phyloP scores from a whole-genome alignment of 1,284 basidiomycete genomes.

The Wolfiporia cocos region DNA sequence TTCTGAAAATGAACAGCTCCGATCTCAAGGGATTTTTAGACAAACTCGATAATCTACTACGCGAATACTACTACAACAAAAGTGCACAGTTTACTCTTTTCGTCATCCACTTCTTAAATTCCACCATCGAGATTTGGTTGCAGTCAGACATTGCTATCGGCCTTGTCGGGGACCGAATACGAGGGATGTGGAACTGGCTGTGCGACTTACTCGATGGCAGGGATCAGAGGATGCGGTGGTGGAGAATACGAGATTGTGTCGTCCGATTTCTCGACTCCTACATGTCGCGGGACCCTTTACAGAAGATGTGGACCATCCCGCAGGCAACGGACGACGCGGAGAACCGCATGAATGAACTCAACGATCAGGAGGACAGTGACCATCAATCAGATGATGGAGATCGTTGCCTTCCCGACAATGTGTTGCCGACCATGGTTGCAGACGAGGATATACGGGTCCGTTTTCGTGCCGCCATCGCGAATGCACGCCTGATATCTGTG shows the following conservation, averaged over 20 bases:
- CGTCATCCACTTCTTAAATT: slow-evolving; percentile 57
- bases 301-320: slow-evolving; percentile 40
- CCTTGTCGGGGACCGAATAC: slow-evolving; percentile 40
- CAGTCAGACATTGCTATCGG: slow-evolving; percentile 27
- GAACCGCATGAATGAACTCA: slow-evolving; percentile 3
- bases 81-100: slow-evolving; percentile 52
- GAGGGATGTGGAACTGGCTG: slow-evolving; percentile 49
- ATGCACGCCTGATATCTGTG: slow-evolving; percentile 54
- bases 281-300: slow-evolving; percentile 51
- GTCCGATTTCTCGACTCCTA: slow-evolving; percentile 64
- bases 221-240: slow-evolving; percentile 50
- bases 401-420: slow-evolving; percentile 31
- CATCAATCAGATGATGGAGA: slow-evolving; percentile 24
- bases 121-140: slow-evolving; percentile 67
- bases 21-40: slow-evolving; percentile 49
- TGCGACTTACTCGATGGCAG: slow-evolving; percentile 34
- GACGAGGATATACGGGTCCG: slow-evolving; percentile 87
- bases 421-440: slow-evolving; percentile 47
- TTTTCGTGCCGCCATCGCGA: slow-evolving; percentile 65
- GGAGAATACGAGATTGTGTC: slow-evolving; percentile 65
- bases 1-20: slow-evolving; percentile 46
- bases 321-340: slow-evolving; percentile 22
- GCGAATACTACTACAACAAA: slow-evolving; percentile 50
- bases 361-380: background rate
- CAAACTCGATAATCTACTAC: slow-evolving; percentile 48